Evolutionary conservation across 2,329 filamentous ascomycete species (phyloP).

Genomic region (Phoma herbarum): DNA sequence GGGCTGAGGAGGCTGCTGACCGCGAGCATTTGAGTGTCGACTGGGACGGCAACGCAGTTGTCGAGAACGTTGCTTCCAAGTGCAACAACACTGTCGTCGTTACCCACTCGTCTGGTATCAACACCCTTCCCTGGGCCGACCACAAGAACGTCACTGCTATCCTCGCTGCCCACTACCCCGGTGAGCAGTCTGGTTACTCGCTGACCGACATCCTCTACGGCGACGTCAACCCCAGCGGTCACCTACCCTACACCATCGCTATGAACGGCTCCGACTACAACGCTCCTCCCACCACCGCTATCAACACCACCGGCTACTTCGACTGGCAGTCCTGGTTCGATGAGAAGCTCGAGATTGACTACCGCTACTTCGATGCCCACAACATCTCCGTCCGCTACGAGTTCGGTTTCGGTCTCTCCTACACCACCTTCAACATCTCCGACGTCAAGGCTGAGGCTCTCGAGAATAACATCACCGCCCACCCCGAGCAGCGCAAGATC

Average conservation of each 20-base stretch:
- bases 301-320: slow-evolving; percentile 51
- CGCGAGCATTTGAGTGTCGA: slow-evolving; percentile 53
- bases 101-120: slow-evolving; percentile 55
- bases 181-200: slow-evolving; percentile 54
- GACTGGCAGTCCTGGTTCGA: slow-evolving; percentile 63
- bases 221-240: slow-evolving; percentile 77
- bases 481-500: slow-evolving; percentile 54
- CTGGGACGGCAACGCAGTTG: slow-evolving; percentile 53
- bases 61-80: slow-evolving; percentile 56
- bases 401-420: slow-evolving; percentile 79
- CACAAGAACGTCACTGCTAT: slow-evolving; percentile 56
- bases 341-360: slow-evolving; percentile 77
- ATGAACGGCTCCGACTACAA: slow-evolving; percentile 73
- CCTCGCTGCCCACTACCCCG: slow-evolving; percentile 53
- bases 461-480: slow-evolving; percentile 68
- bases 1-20: slow-evolving; percentile 58
- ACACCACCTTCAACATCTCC: slow-evolving; percentile 79
- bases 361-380: slow-evolving; percentile 74
- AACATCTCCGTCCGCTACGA: slow-evolving; percentile 76
- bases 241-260: slow-evolving; percentile 87
- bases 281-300: slow-evolving; percentile 51
- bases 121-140: slow-evolving; percentile 53
- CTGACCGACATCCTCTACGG: slow-evolving; percentile 70
- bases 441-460: slow-evolving; percentile 66
- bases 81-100: slow-evolving; percentile 64